Evolutionary conservation across 1,284 basidiomycete genomes (phyloP), one percentile per base, ranked within the genome.

Genomic region (Boletus semigastroideus): DNA sequence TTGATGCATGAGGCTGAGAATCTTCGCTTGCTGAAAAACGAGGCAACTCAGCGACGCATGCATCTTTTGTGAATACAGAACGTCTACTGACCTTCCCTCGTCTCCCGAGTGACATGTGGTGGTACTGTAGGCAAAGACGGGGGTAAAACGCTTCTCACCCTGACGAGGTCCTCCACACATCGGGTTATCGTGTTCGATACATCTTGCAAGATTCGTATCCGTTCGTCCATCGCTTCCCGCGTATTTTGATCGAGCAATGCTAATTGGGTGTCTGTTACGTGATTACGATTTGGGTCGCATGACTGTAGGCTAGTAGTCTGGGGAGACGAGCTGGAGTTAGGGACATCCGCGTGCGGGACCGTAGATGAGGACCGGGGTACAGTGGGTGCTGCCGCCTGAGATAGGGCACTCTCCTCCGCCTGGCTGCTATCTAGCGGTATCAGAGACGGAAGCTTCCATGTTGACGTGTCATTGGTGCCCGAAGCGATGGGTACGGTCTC

Each of bases 151-250:
- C 90, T 92, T 59, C 87, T 76, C 65, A 92, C 74, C 55, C 82
- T 74, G 65, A 86, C 79, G 52, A 95, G 73, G 59, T 94, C 90
- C 61, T 90, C 87, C 46, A 90, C 78, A 57, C 90, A 86, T 17
- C 78, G 74, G 65, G 81, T 82, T 13, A 92, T 75, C 12, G 82
- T 78, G 30, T 74, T 75, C 43, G 90, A 89, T 28, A 94, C 85
- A 30, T 82, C 78, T 69, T 90, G 86, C 27, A 95, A 71, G 25
- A 91, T 78, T 39, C 83, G 75, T 53, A 95, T 71, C 51, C 92
- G 79, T 67, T 93, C 90, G 57, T 94, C 89, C 43, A 95, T 88
- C 5, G 87, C 87, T 59, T 89, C 86, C 43, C 90, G 75, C 19
- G 87, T 89, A 28, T 87, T 64, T 33, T 64, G 70, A 57, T 91